Percentiles rank a stretch among this genome's conserved stretches.
phyloP scores from a whole-genome alignment of 139 green algal species.

The Haematococcus lacustris region DNA sequence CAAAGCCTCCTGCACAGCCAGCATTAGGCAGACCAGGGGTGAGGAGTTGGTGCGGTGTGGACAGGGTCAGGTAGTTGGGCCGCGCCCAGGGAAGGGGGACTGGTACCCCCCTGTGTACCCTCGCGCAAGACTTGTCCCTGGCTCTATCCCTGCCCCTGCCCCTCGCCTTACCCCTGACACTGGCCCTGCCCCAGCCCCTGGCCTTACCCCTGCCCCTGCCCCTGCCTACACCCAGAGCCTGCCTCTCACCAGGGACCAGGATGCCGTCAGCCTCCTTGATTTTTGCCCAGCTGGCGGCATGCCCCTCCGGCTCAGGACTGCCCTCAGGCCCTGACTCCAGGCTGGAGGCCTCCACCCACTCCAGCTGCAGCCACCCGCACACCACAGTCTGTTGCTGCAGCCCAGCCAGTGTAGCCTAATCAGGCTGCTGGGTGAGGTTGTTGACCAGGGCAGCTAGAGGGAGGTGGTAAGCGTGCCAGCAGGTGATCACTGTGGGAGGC shows the following conservation, averaged over 20 bases:
- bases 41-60: neutral
- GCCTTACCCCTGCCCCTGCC: too few species aligned
- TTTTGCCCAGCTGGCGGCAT: conserved; percentile 42
- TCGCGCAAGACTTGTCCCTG: too few species aligned
- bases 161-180: too few species aligned
- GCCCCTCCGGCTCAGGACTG: conserved; percentile 33
- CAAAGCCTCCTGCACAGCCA: conserved; percentile 71
- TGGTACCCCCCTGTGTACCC: neutral
- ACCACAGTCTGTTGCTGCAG: too few species aligned
- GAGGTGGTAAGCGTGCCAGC: neutral
- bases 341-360: conserved; percentile 86
- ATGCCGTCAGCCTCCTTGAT: conserved; percentile 71
- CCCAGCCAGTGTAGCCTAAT: too few species aligned
- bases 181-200: too few species aligned
- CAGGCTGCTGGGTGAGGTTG: too few species aligned
- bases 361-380: conserved; percentile 49
- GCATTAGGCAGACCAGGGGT: neutral
- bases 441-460: neutral
- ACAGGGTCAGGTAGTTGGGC: neutral
- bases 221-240: too few species aligned
- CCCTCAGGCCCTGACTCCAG: conserved; percentile 69
- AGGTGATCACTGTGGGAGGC: conserved; percentile 1
- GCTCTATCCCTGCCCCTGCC: too few species aligned
- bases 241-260: conserved; percentile 72
- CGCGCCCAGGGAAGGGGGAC: neutral